Evolutionary conservation across 805 yeast genomes (phyloP).

Genomic region (Pichia nanzhaoensis): DNA sequence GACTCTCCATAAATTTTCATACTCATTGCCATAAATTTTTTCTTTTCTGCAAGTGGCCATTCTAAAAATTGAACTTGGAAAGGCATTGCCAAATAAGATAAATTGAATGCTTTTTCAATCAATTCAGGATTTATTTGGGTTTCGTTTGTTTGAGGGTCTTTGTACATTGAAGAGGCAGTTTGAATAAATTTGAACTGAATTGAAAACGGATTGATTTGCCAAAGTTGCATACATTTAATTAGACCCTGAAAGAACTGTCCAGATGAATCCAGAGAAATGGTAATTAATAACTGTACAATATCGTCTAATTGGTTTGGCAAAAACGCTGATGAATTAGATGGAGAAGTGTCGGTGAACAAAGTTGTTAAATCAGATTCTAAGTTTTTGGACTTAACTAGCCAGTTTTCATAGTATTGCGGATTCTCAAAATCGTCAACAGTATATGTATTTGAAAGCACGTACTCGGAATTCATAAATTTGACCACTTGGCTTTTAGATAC

Average conservation of each 20-base stretch:
- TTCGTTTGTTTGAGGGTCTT: conserved; percentile 10
- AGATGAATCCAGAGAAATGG: conserved; percentile 17
- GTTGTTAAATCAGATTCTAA: conserved; percentile 11
- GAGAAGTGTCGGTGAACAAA: conserved; percentile 1
- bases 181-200: conserved; percentile 16
- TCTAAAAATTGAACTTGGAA: conserved; percentile 18
- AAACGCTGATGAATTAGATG: not conserved
- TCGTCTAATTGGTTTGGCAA: conserved; percentile 12
- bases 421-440: conserved; percentile 14
- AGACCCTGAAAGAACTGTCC: conserved; percentile 21
- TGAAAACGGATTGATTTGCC: conserved; percentile 30
- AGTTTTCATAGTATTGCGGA: conserved; percentile 11
- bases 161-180: conserved; percentile 3
- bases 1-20: conserved; percentile 15
- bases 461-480: conserved; percentile 1
- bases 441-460: conserved; percentile 8
- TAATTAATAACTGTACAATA: conserved; percentile 10
- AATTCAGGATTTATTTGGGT: conserved; percentile 15
- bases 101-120: conserved; percentile 19
- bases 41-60: conserved; percentile 23
- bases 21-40: conserved; percentile 13
- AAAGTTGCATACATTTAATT: conserved; percentile 25
- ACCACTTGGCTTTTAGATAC: conserved; percentile 10
- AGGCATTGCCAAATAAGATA: conserved; percentile 23
- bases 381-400: conserved; percentile 13